Evolutionary conservation across 2,329 filamentous ascomycete species (phyloP).

Genomic region (Exserohilum rostratum): DNA sequence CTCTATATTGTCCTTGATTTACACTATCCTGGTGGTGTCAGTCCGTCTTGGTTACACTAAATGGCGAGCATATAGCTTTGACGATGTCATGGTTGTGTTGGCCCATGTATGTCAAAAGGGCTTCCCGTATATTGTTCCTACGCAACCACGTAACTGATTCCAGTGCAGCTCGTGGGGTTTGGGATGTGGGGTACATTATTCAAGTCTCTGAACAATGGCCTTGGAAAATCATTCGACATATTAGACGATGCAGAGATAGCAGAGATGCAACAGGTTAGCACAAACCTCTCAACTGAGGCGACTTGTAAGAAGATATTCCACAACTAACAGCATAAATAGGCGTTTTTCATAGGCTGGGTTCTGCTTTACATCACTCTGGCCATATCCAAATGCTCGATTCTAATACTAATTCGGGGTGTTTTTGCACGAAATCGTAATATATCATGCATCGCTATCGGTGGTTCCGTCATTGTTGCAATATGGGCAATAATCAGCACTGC

Average conservation of each 20-base stretch:
- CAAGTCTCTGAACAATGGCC: not conserved
- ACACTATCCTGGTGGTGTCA: not conserved
- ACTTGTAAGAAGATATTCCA: not conserved
- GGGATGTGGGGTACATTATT: slow-evolving; percentile 7
- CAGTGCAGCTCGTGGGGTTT: not conserved
- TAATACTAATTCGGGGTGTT: slow-evolving; percentile 1
- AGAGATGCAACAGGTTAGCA: slow-evolving; percentile 5
- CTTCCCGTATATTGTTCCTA: too few species aligned
- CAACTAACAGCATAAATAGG: not conserved
- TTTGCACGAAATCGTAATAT: slow-evolving; percentile 1
- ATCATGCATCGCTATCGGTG: not conserved
- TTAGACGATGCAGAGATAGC: slow-evolving; percentile 1
- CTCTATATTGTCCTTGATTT: slow-evolving; percentile 3
- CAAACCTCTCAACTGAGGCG: not conserved
- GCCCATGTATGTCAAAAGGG: too few species aligned
- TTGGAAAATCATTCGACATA: slow-evolving; percentile 1
- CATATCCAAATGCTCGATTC: slow-evolving; percentile 8
- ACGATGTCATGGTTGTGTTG: too few species aligned
- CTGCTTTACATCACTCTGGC: slow-evolving; percentile 3
- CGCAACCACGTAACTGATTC: too few species aligned
- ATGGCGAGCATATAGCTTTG: slow-evolving; percentile 4
- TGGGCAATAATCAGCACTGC: slow-evolving; percentile 1
- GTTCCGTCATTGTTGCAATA: not conserved
- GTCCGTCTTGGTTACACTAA: slow-evolving; percentile 5
- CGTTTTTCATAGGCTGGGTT: slow-evolving; percentile 1